A percentile compares a stretch with the other conserved stretches of the same genome.
These are phyloP conservation scores for Trametes villosa DNA, from an alignment of 768 basidiomycete species.

Conservation along the genomic window DNA sequence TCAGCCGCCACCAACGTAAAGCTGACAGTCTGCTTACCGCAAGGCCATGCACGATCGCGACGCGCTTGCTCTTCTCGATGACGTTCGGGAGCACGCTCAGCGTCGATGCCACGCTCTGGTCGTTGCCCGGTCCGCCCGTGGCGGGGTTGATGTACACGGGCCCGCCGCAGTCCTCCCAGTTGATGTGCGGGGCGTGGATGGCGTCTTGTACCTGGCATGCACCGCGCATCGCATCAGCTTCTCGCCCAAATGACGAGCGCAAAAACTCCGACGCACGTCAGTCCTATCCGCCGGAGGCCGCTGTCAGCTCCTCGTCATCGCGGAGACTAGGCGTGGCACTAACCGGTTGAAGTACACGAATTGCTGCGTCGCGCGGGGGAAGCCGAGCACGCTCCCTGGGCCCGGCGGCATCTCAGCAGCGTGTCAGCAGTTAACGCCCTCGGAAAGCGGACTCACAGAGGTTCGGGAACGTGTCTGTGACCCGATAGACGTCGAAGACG, in stretches of 20 bases:
- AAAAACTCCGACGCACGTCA: conserved; percentile 36
- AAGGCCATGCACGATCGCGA: conserved; percentile 40
- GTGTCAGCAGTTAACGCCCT: neutral
- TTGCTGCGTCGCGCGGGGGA: conserved; percentile 60
- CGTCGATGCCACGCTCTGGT: conserved; percentile 38
- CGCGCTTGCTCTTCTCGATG: conserved; percentile 42
- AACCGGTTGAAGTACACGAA: conserved; percentile 59
- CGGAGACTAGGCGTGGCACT: neutral
- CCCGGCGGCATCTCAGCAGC: no score
- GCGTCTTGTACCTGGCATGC: conserved; percentile 39
- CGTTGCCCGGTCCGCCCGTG: conserved; percentile 31
- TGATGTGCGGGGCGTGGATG: conserved; percentile 42
- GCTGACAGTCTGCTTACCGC: conserved; percentile 26
- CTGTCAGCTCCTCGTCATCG: neutral
- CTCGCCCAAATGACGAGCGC: neutral
- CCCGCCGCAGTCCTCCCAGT: conserved; percentile 35
- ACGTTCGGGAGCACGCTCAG: conserved; percentile 42
- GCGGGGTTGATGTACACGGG: conserved; percentile 35
- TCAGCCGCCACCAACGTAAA: neutral
- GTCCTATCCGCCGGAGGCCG: conserved; percentile 29
- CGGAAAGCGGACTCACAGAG: conserved; percentile 10
- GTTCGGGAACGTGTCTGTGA: conserved; percentile 52
- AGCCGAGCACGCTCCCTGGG: conserved; percentile 82
- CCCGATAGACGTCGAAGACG: conserved; percentile 58
- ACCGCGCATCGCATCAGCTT: neutral